These are phyloP conservation scores for Starmerella gropengiesseri DNA, from an alignment of 805 yeast species.

Conservation along the genomic window DNA sequence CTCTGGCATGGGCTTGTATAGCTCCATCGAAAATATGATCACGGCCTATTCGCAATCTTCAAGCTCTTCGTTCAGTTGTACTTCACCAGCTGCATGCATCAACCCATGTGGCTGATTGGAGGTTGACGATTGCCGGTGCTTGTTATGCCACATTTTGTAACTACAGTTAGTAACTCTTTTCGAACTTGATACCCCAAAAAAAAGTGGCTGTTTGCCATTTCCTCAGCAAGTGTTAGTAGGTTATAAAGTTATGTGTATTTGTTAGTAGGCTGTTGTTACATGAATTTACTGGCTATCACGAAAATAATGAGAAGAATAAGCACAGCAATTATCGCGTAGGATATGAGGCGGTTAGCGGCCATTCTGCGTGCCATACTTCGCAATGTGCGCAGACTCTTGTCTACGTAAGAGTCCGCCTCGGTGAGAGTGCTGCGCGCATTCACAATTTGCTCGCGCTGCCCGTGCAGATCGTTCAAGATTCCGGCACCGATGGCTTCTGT, in stretches of 20 bases:
- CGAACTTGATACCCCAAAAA: no score
- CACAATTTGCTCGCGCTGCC: constrained; percentile 84
- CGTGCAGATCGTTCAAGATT: constrained; percentile 74
- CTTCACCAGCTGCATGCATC: no score
- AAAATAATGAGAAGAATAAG: constrained; percentile 68
- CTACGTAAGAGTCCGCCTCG: constrained; percentile 90
- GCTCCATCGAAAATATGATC: constrained; percentile 22
- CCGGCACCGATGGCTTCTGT: constrained; percentile 88
- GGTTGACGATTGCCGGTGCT: no score
- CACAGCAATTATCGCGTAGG: constrained; percentile 84
- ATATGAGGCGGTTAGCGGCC: constrained; percentile 81
- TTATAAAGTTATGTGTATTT: neutral
- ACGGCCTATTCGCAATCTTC: constrained; percentile 4
- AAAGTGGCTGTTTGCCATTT: no score
- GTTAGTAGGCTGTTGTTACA: constrained; percentile 30
- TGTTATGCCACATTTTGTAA: no score
- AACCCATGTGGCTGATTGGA: no score
- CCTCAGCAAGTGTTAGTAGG: no score
- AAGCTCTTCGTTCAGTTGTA: constrained; percentile 4
- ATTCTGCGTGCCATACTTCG: constrained; percentile 84
- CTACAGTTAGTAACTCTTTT: no score
- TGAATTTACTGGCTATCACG: constrained; percentile 74
- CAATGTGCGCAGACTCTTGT: constrained; percentile 73
- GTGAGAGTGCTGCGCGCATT: constrained; percentile 75
- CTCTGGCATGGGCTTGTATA: constrained; percentile 28